phyloP scores from a whole-genome alignment of 192 early-diverging fungal species.

The Lobulomyces angularis region DNA sequence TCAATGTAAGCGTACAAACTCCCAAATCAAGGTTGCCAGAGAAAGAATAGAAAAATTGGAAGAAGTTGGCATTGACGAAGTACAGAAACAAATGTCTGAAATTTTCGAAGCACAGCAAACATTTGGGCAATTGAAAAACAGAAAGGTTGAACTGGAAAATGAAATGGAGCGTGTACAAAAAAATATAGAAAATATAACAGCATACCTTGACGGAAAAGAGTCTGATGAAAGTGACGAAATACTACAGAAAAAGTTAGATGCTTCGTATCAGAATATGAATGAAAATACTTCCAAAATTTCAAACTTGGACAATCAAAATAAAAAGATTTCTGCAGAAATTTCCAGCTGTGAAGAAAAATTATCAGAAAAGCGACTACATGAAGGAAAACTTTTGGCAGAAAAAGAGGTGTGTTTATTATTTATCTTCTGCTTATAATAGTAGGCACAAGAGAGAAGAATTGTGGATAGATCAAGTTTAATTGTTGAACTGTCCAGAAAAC shows the following conservation, averaged over 20 bases:
- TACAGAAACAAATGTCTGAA: not conserved
- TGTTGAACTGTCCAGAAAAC: constrained; percentile 16
- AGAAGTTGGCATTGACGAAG: not conserved
- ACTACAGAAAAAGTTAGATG: too few species aligned
- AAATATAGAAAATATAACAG: constrained; percentile 11
- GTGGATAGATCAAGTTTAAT: constrained; percentile 30
- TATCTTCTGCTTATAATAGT: not conserved
- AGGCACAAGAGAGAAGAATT: constrained; percentile 19
- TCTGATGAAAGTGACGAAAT: too few species aligned
- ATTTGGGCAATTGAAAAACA: too few species aligned
- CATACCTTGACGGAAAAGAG: not conserved
- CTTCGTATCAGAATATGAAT: too few species aligned
- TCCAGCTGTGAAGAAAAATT: constrained; percentile 13
- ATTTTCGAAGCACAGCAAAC: constrained; percentile 12
- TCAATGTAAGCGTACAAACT: constrained; percentile 5
- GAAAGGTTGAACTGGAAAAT: too few species aligned
- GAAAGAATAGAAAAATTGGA: constrained; percentile 18
- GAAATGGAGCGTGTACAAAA: too few species aligned
- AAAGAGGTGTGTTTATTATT: constrained; percentile 17
- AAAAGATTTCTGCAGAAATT: constrained; percentile 15
- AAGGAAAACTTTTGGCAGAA: constrained; percentile 45
- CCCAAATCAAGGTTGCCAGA: constrained; percentile 5
- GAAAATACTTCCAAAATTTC: constrained; percentile 6
- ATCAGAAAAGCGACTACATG: constrained; percentile 17
- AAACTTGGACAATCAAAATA: constrained; percentile 7